Base-by-base conservation (phyloP, 78 protist genomes). In the Trichosphaerium sp. region DNA sequence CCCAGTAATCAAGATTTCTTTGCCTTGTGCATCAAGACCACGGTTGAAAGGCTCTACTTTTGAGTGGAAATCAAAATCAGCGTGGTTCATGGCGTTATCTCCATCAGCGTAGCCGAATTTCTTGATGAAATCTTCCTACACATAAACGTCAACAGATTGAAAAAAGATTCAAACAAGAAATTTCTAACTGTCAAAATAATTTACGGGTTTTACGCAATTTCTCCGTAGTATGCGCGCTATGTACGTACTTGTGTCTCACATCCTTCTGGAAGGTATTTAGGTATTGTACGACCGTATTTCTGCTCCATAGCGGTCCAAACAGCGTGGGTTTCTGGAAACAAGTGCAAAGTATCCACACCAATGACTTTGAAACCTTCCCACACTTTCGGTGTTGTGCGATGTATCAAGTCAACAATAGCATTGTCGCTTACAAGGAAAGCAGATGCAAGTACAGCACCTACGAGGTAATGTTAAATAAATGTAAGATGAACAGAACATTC, bases 401-500 rank as follows among this genome's bases (percentile, higher is more conserved):
- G 7, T 38, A 63, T 65, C 4, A 74, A 55, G 25, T 74, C 71
- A 2, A 64, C 47, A 23, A 74, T 74, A 35, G 57, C 71, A 52
- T 64, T 74, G 69, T 74, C 80, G 40, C 52, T 52, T 18, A 64
- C 51, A 43, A 74, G 80, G 69, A 62, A 74, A 28, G 80, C 80
- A 6, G 80, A 66, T 43, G 44, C 66, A 26, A 74, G 28, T 4
- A 55, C 65, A n/a, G n/a, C n/a, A n/a, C n/a, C n/a, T n/a, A n/a
- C n/a, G n/a, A n/a, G n/a, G n/a, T n/a, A n/a, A n/a, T n/a, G n/a
- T n/a, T n/a, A n/a, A n/a, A n/a, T n/a, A n/a, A n/a, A n/a, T n/a
- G n/a, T n/a, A n/a, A n/a, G n/a, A n/a, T n/a, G n/a, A n/a, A n/a
- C n/a, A n/a, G n/a, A n/a, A n/a, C n/a, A n/a, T n/a, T n/a, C n/a